Evolutionary conservation across 2,329 filamentous ascomycete genomes (phyloP), one percentile per base, ranked within the genome.

Genomic region (Pestalotiopsis sp.): DNA sequence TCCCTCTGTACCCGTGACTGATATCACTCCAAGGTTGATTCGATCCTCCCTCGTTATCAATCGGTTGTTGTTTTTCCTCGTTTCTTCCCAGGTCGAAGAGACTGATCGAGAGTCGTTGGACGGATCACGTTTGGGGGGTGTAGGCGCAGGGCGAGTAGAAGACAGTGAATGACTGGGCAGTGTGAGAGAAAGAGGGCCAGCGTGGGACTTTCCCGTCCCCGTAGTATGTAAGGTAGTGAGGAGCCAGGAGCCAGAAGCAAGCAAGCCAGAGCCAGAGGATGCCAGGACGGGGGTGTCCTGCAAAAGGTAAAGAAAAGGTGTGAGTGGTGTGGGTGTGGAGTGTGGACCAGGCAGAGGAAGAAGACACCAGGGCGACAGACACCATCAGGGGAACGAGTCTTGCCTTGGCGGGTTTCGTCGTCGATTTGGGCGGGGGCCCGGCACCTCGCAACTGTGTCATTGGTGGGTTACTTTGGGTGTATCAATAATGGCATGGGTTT

Each of bases 331-430:
- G 45, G 45, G 45, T 52, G 45, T 52, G 45, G 45, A 52, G 17
- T 20, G 45, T 20, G 17, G 17, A 52, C 45, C 20, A 23, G 17
- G 13, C n/a, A 52, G 45, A n/a, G 20, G 17, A 52, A 27, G 27
- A 27, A 27, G 27, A 27, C 27, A 17, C 45, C 45, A 52, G 45
- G 17, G 45, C 45, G 45, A 52, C 58, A 56, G 66, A 67, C 66
- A 67, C 66, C 36, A 66, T 66, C 65, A 66, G 65, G 65, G 65
- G 45, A 52, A 66, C 65, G 58, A 66, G 65, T 60, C 66, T 63
- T 52, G 65, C 65, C 45, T 45, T 61, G 57, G 59, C 58, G 66
- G 58, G 66, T 67, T 67, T 67, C 66, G 66, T 20, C 49, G 40
- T 67, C 58, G 40, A 67, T 62, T 67, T 36, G 58, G 58, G 66